phyloP scores from a whole-genome alignment of 306 rosid species.

The Luffa acutangula region DNA sequence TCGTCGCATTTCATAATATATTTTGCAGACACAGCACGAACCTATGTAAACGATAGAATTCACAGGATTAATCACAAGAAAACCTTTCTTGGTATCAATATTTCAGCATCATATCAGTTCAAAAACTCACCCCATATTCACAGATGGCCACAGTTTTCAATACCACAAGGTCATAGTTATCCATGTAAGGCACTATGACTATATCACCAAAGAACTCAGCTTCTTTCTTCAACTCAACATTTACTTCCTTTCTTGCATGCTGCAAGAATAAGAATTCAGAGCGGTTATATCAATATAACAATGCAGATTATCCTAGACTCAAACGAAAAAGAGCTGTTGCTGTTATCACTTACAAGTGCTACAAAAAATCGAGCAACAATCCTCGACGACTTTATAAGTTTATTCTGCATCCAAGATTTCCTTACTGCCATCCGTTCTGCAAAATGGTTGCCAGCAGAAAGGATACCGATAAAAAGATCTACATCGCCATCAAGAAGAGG shows the following conservation, averaged over 20 bases:
- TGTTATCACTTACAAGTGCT: slow-evolving; percentile 56
- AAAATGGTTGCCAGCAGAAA: slow-evolving; percentile 97
- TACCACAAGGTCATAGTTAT: slow-evolving; percentile 89
- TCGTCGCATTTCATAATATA: slow-evolving; percentile 95
- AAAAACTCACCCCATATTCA: slow-evolving; percentile 79
- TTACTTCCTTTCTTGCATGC: slow-evolving; percentile 65
- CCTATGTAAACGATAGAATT: slow-evolving; percentile 37
- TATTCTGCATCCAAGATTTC: slow-evolving; percentile 94
- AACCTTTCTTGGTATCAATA: not conserved
- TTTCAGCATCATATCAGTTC: not conserved
- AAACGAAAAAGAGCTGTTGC: not conserved
- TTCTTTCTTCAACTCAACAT: slow-evolving; percentile 71
- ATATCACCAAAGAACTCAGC: slow-evolving; percentile 88
- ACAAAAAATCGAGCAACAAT: slow-evolving; percentile 89
- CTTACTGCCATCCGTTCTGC: slow-evolving; percentile 93
- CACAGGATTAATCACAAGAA: not conserved
- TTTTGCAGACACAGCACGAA: slow-evolving; percentile 48
- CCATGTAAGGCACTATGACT: slow-evolving; percentile 92
- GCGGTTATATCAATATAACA: slow-evolving; percentile 9
- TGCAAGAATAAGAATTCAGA: slow-evolving; percentile 27
- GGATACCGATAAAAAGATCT: slow-evolving; percentile 75
- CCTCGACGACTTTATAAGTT: slow-evolving; percentile 52
- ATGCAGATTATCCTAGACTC: not conserved
- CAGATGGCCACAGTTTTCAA: slow-evolving; percentile 94
- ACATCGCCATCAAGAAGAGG: slow-evolving; percentile 36